Evolutionary conservation across 352 stramenopile genomes (phyloP).

Genomic region (Phytophthora vignae): DNA sequence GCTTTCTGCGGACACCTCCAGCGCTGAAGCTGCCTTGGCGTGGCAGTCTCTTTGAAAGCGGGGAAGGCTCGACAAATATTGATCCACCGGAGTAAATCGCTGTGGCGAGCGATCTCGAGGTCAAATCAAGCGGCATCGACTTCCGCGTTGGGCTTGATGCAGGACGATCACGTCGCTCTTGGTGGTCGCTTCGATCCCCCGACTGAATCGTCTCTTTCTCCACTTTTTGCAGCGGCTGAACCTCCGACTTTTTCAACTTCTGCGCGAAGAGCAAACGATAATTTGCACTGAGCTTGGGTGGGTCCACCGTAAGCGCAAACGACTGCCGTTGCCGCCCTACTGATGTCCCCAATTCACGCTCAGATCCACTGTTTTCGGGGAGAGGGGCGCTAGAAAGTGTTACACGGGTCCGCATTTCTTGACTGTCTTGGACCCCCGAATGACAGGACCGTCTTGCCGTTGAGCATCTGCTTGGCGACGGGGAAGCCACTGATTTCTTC

Average conservation of each 20-base stretch:
- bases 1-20: conserved; percentile 30
- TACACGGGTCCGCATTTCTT: conserved; percentile 1
- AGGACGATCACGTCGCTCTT: conserved; percentile 12
- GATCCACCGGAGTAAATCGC: conserved; percentile 44
- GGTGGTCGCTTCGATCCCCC: background rate
- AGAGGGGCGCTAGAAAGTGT: conserved; percentile 9
- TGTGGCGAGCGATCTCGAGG: conserved; percentile 29
- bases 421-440: background rate
- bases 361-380: conserved; percentile 6
- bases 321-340: conserved; percentile 30
- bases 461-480: conserved; percentile 5
- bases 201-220: background rate
- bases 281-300: conserved; percentile 27
- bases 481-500: conserved; percentile 1
- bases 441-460: background rate
- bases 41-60: conserved; percentile 49
- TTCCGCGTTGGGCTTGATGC: conserved; percentile 15
- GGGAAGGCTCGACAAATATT: conserved; percentile 60
- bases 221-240: conserved; percentile 2
- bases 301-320: conserved; percentile 23
- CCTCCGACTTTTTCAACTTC: conserved; percentile 19
- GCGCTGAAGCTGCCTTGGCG: conserved; percentile 42
- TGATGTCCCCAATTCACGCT: conserved; percentile 21
- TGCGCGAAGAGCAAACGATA: conserved; percentile 29
- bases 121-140: conserved; percentile 26